phyloP scores from a whole-genome alignment of 805 yeast species.

The Barnettozyma sp. region DNA sequence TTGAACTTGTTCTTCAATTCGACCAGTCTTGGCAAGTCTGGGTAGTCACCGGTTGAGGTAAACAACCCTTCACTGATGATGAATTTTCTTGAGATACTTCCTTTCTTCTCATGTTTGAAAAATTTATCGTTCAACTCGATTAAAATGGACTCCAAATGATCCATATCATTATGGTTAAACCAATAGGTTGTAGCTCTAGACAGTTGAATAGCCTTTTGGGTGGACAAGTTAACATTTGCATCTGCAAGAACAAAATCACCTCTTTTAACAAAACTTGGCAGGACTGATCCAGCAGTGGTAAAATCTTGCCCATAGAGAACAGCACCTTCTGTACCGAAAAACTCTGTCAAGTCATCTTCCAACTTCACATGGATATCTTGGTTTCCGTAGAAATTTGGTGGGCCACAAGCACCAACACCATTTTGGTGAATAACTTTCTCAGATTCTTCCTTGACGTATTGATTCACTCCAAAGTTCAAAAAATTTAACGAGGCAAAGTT shows the following conservation, averaged over 20 bases:
- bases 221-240: slow-evolving; percentile 60
- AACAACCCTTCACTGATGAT: slow-evolving; percentile 89
- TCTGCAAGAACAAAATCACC: slow-evolving; percentile 92
- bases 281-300: slow-evolving; percentile 76
- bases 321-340: slow-evolving; percentile 69
- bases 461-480: slow-evolving; percentile 49
- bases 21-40: slow-evolving; percentile 59
- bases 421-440: slow-evolving; percentile 51
- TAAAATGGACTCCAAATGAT: slow-evolving; percentile 67
- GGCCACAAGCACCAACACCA: slow-evolving; percentile 99
- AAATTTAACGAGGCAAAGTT: slow-evolving; percentile 73
- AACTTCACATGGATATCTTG: slow-evolving; percentile 83
- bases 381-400: slow-evolving; percentile 95
- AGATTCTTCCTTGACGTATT: slow-evolving; percentile 44
- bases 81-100: slow-evolving; percentile 79
- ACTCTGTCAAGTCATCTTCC: slow-evolving; percentile 68
- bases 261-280: slow-evolving; percentile 91
- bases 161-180: slow-evolving; percentile 83
- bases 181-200: slow-evolving; percentile 73
- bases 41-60: slow-evolving; percentile 73
- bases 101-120: slow-evolving; percentile 33
- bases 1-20: slow-evolving; percentile 76
- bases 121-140: slow-evolving; percentile 30
- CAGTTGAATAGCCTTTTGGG: slow-evolving; percentile 83
- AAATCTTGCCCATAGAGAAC: slow-evolving; percentile 92